Evolutionary conservation across 805 yeast genomes (phyloP), one percentile per base, ranked within the genome.

Genomic region (Saturnispora zaruensis): DNA sequence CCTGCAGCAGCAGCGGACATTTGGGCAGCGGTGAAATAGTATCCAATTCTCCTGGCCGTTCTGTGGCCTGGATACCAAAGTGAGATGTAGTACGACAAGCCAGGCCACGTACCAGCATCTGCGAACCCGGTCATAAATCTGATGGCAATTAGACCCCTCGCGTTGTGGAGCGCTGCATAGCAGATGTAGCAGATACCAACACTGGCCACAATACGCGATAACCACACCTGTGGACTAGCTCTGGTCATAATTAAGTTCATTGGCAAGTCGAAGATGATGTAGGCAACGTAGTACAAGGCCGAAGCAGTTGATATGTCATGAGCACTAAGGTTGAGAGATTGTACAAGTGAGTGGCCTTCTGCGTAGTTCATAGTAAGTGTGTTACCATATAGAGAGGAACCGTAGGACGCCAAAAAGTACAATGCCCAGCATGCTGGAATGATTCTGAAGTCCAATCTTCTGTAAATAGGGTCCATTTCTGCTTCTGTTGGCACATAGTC

Each of bases 41-140:
- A 87, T 2, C 96, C 96, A 54, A 87, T 84, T 61, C 96, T 72
- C 55, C 78, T 75, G 2, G 95, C 85, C 56, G 81, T 77, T 52
- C 93, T 72, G 44, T 84, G 81, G 47, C 81, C 77, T 2, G 96
- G 96, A 60, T 87, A 87, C 91, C 95, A 87, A 58, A 87, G 68
- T 0, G 90, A 78, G 41, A 87, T 73, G 60, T 87, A 87, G 66
- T 87, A 87, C 21, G 88, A 79, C 83, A 87, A 73, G 8, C 95
- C 95, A 1, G 95, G 95, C 95, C 95, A 87, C 4, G 87, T 79
- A 40, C 95, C 95, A 9, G 95, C 93, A 47, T 87, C 87, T 51
- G 82, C 84, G 50, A 83, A 56, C 44, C 95, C 95, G 26, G 84
- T 75, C 51, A 87, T 72, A 51, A 87, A 79, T 55, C 95, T 73